Evolutionary conservation across 768 basidiomycete genomes (phyloP), one percentile per base, ranked within the genome.

Genomic region (Butyriboletus loyo): DNA sequence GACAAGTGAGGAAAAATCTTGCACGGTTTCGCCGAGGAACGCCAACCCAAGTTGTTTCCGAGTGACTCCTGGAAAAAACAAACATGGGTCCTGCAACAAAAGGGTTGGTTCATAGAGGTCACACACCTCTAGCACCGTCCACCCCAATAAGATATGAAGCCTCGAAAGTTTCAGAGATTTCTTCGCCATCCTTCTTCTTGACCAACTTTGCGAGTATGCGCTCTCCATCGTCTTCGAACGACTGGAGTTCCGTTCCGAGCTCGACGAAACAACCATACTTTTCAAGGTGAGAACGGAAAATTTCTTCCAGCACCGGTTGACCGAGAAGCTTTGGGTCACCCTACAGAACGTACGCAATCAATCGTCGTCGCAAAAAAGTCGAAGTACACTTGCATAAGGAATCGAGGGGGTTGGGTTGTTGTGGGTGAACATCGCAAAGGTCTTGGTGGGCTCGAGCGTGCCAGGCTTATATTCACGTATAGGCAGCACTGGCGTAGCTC

Each of bases 211-310:
- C 78, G 11, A 64, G 55, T 7, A 81, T 74, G 28, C 54, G 54
- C 30, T 71, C 67, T 2, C 65, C 62, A 9, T 58, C 55, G 50
- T 80, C 75, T 45, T 71, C 64, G 39, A 82, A 75, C 0, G 74
- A 74, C n/a, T 61, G 36, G 8, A 82, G 70, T 50, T 77, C 76
- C 1, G 75, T 76, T 15, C 72, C 74, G n/a, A 74, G 49, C 54
- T 83, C 78, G 14, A 80, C 68, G 14, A 36, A 37, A 45, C 68
- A 70, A 0, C 55, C 58, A 7, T 59, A 52, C 9, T 60, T 61
- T 28, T 58, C 58, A 19, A 67, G 52, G 39, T 58, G 62, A 27
- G 44, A 45, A 32, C 61, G 44, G 3, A 60, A 19, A 28, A 64
- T 56, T 0, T 56, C 65, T 54, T 79, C 77, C 6, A 66, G 43